Evolutionary conservation across 208 protist genomes (phyloP), one percentile per base, ranked within the genome.

Genomic region (Trypanosoma mega): DNA sequence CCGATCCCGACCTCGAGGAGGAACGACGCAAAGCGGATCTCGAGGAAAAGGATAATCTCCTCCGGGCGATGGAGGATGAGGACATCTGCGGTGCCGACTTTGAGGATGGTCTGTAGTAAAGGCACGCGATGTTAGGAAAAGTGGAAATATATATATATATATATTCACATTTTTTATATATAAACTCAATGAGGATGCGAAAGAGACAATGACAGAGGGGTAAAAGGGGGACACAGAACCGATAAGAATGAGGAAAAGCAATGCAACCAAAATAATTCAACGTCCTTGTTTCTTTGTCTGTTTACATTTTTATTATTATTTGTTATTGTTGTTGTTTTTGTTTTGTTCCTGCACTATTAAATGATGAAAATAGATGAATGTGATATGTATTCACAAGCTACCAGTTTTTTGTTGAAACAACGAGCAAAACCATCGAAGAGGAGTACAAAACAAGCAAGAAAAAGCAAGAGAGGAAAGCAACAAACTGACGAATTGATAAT

Each of bases 1-100:
- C 79, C 12, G 90, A 96, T 57, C 86, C 83, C 1, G 90, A 93
- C 41, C 63, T 91, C 49, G 74, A 83, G 54, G 84, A 72, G 49
- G 79, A 92, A 69, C 85, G 90, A 24, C 80, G 80, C 46, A 86
- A 84, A 49, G 58, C 82, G 31, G 79, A 95, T 60, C 60, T 52
- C 26, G 61, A 62, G 51, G 61, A 65, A 36, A 46, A 62, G 52
- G 70, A 76, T 43, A 59, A 21, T 44, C 23, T 76, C n/a, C 36
- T 56, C 2, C 80, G 80, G 29, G 82, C 80, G 8, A 64, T 91
- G 26, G 82, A 90, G 64, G 80, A 90, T 24, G 86, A 80, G 20
- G 79, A 77, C 31, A 63, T 80, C 30, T 73, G 76, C 39, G 85
- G 85, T 18, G 69, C 85, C 24, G 86, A 93, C 68, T 96, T 93